Evolutionary conservation across 768 basidiomycete genomes (phyloP).

Genomic region (Panellus pusillus): DNA sequence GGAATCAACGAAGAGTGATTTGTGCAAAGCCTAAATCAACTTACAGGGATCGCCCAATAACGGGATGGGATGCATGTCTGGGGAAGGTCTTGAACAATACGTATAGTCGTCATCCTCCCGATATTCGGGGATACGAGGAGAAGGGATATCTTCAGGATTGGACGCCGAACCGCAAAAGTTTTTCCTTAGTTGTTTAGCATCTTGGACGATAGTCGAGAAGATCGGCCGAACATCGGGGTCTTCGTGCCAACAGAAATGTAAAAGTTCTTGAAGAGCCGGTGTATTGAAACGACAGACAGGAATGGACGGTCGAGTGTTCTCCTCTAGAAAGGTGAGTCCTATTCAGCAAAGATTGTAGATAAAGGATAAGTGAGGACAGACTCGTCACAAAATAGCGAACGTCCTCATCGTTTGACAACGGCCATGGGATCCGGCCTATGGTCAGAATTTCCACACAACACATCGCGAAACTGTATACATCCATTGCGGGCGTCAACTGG

Average conservation of each 20-base stretch:
- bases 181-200: conserved; percentile 46
- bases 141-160: conserved; percentile 28
- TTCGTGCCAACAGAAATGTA: conserved; percentile 57
- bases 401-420: conserved; percentile 46
- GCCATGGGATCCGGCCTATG: conserved; percentile 64
- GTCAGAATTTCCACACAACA: conserved; percentile 63
- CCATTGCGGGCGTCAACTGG: conserved; percentile 52
- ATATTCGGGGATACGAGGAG: conserved; percentile 30
- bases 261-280: conserved; percentile 40
- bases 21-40: background rate
- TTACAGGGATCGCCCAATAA: conserved; percentile 28
- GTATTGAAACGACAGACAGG: conserved; percentile 38
- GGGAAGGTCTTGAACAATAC: conserved; percentile 31
- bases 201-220: conserved; percentile 49
- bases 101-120: conserved; percentile 21
- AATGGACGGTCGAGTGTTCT: conserved; percentile 51
- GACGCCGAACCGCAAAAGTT: conserved; percentile 32
- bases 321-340: conserved; percentile 33
- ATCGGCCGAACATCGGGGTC: conserved; percentile 51
- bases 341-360: conserved; percentile 10
- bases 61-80: conserved; percentile 40
- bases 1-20: conserved; percentile 1
- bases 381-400: conserved; percentile 54
- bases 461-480: conserved; percentile 72
- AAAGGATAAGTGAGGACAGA: conserved; percentile 27